Base-by-base conservation (phyloP, 164 flowering plant species). In the Vitis riparia region DNA sequence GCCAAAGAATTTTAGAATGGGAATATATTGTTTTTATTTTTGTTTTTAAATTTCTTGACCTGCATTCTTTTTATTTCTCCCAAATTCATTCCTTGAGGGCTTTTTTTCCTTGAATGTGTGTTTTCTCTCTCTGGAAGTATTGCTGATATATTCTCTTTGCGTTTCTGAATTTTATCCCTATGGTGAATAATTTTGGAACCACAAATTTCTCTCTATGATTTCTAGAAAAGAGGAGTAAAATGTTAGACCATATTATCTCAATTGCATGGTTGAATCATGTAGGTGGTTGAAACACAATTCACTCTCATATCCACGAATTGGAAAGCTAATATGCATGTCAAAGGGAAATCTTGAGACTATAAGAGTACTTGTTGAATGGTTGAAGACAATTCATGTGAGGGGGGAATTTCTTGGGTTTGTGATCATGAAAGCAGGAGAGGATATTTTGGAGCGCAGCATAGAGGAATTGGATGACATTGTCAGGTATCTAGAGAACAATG, bases 261-360 rank as follows among this genome's bases (percentile, higher is more conserved):
- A 55, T 71, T 71, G 55, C 52, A 68, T 62, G 56, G 9, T 59
- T 76, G 59, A 68, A 67, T 71, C 73, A 5, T 67, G 29, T 80
- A 95, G 98, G 92, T 95, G 98, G 97, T 80, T 95, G 84, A 95
- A 95, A 67, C 98, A 91, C 80, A 89, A 95, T 80, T 66, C 80
- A n/a, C 51, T 93, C 68, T 86, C 98, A 14, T 91, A 86, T 69
- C 87, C 89, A 2, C 92, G 87, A 72, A 93, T 95, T 72, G 98
- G 83, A 56, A 95, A 86, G 87, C 76, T 93, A 14, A 84, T 93
- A 58, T 88, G 88, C 82, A 76, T 81, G 87, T 82, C 93, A n/a
- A 79, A 64, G 61, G 89, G 89, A 62, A 79, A 90, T 63, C 77
- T 90, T 51, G 83, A 82, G 67, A 73, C 76, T 11, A 78, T 95